Evolutionary conservation across 2,329 filamentous ascomycete genomes (phyloP), one percentile per base, ranked within the genome.

Genomic region (Pyricularia sp.): DNA sequence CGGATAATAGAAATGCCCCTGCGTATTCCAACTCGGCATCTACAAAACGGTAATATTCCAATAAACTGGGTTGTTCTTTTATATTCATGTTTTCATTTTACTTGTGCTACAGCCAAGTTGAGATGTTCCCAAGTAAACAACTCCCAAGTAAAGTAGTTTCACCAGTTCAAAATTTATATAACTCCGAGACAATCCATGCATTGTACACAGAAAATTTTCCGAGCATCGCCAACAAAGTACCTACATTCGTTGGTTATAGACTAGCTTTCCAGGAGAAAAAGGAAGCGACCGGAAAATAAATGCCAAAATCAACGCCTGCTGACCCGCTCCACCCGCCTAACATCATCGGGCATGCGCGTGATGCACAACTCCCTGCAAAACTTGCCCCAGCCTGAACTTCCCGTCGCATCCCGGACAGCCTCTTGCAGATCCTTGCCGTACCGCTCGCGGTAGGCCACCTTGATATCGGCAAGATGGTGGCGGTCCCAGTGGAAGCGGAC

Each of bases 401-500:
- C 88, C 0, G 92, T 92, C 61, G 91, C 91, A 68, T 93, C 91
- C 65, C 87, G 86, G 55, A 99, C 88, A 63, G 92, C 92, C 64
- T 92, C 88, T 75, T 93, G 88, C 71, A 98, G 84, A 64, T 90
- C 86, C 67, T 85, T 81, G 5, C 86, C 85, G 78, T 97, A 97
- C 71, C 93, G 89, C 71, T 90, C 88, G 69, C 87, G 85, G 79
- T 93, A 99, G 71, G 93, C 92, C 36, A 81, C 80, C 83, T 96
- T 96, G 68, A 98, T 88, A 25, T 86, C 85, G 70, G 89, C 86
- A 80, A 98, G 85, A 79, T 98, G 94, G 71, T 86, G 80, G 4
- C 90, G 86, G 75, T 98, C 94, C 95, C 95, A 98, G 79, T 98
- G 95, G 78, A 94, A 88, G 36, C 95, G 86, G 63, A 97, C 92